Base-by-base conservation (phyloP, 2,329 filamentous ascomycete species). In the Penicillium carneum region DNA sequence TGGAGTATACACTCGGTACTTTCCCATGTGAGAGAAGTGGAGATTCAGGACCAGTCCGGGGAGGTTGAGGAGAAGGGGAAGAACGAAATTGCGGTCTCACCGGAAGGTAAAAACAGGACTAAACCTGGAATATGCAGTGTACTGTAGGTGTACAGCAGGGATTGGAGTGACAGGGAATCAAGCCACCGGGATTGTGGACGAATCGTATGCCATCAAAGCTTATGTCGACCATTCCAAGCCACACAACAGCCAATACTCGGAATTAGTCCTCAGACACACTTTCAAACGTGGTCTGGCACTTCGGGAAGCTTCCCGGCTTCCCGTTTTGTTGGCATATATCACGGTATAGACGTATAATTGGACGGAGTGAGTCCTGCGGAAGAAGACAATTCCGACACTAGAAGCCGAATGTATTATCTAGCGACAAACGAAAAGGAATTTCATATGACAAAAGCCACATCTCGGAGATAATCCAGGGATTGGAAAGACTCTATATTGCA, bases 231-330 rank as follows among this genome's bases (percentile, higher is more conserved):
- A 16, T 43, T 36, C 31, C 9, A 54, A 18, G 47, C 29, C 4
- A 31, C 20, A 45, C 46, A 20, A 31, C 31, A 20, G 23, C 20
- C n/a, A 26, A 23, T n/a, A 8, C 8, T 7, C 12, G n/a, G n/a
- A 33, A 38, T 29, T 29, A 4, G 11, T 29, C 5, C 38, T 38
- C 29, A 42, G 34, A 16, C 29, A 20, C 16, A n/a, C n/a, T 26
- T 26, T 14, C 16, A 41, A 26, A 29, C 11, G 10, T 46, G 10
- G 41, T 26, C 8, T 16, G 20, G 10, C 11, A 34, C n/a, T 64
- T 68, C 63, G 64, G 31, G 59, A 68, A 65, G 33, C 42, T 62
- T 65, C 63, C 61, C 67, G 67, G 65, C 61, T 62, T 65, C 57
- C 61, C 63, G 67, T 62, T 48, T 39, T 45, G 39, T 26, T 18